Percentiles rank a stretch among this genome's conserved stretches.
These are phyloP conservation scores for Stachybotrys chartarum DNA, from an alignment of 2,329 filamentous ascomycete genomes.

Conservation along the genomic window DNA sequence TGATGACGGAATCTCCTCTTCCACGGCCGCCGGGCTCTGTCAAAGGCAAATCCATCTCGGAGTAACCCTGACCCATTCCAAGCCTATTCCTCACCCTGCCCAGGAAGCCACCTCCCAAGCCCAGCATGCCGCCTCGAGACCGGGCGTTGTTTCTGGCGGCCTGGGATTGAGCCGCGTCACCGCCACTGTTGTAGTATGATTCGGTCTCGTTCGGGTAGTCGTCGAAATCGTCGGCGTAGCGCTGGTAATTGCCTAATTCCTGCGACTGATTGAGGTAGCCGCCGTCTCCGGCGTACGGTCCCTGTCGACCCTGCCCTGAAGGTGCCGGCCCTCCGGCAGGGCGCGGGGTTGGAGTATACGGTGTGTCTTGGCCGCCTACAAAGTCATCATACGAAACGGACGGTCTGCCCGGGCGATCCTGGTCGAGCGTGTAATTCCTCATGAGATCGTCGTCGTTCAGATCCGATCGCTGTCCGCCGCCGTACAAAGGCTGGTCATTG, in stretches of 20 bases:
- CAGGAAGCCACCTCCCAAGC: constrained; percentile 78
- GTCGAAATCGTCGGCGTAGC: constrained; percentile 84
- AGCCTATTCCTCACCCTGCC: constrained; percentile 85
- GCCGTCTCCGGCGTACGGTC: constrained; percentile 28
- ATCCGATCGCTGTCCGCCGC: constrained; percentile 68
- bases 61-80: constrained; percentile 83
- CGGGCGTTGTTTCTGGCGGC: constrained; percentile 45
- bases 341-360: constrained; percentile 36
- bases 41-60: constrained; percentile 95
- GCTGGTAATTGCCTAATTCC: constrained; percentile 78
- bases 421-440: constrained; percentile 65
- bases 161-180: constrained; percentile 47
- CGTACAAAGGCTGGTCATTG: constrained; percentile 65
- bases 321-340: constrained; percentile 22
- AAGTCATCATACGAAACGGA: constrained; percentile 95
- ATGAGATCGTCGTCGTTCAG: constrained; percentile 75
- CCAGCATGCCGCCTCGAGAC: constrained; percentile 83
- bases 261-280: constrained; percentile 67
- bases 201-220: constrained; percentile 72
- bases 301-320: background rate
- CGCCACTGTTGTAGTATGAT: constrained; percentile 75
- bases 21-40: constrained; percentile 58
- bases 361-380: constrained; percentile 57
- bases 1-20: constrained; percentile 26
- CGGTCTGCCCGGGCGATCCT: constrained; percentile 60